phyloP scores from a whole-genome alignment of 495 filamentous ascomycete genomes.

The Trichocladium uniseriatum region DNA sequence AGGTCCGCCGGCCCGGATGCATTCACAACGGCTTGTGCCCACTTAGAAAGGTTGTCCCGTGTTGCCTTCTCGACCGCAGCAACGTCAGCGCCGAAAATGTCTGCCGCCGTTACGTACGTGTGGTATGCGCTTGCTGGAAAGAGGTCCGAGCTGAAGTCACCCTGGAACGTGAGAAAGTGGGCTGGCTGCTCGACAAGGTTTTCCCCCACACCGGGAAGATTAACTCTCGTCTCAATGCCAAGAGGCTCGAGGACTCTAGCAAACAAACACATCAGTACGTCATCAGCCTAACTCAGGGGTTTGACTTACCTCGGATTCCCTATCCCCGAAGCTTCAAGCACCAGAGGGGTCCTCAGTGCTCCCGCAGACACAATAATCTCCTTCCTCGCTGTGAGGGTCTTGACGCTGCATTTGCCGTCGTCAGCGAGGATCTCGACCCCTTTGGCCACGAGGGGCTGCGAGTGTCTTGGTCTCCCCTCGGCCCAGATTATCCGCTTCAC shows the following conservation, averaged over 20 bases:
- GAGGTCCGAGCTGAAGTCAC: background rate
- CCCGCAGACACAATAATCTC: background rate
- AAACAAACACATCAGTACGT: too few species aligned
- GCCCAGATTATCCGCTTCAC: conserved; percentile 1
- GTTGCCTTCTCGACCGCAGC: background rate
- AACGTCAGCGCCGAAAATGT: background rate
- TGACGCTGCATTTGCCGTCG: background rate
- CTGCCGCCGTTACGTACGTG: background rate
- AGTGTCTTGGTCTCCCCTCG: too few species aligned
- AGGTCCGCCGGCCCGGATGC: background rate
- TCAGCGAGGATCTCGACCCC: background rate
- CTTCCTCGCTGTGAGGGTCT: background rate
- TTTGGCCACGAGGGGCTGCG: background rate
- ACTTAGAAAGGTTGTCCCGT: background rate
- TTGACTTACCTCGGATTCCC: background rate
- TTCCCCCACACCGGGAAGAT: background rate
- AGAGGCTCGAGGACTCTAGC: background rate
- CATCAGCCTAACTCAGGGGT: too few species aligned
- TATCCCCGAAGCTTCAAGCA: background rate
- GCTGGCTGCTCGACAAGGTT: background rate
- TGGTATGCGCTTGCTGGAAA: conserved; percentile 1
- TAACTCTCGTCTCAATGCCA: background rate
- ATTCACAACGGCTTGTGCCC: background rate
- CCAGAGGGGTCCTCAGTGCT: background rate
- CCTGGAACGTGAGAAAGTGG: background rate